phyloP scores from a whole-genome alignment of 768 basidiomycete species.

The Fomitopsis serialis region DNA sequence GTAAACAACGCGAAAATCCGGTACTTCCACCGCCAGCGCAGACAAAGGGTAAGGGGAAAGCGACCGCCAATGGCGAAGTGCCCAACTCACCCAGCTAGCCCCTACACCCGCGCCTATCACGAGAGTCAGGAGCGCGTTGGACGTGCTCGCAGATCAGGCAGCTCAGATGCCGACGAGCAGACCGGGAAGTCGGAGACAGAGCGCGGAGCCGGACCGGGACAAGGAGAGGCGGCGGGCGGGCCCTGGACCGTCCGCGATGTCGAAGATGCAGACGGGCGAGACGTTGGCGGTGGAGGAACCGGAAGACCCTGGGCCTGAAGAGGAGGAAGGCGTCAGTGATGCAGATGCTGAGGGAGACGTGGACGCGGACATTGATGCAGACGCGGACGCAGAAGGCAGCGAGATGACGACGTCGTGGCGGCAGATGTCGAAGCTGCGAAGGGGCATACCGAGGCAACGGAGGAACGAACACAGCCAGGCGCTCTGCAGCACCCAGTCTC shows the following conservation, averaged over 20 bases:
- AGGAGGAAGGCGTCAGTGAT: no score
- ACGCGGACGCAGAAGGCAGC: background rate
- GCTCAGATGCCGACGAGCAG: constrained; percentile 28
- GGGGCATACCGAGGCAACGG: background rate
- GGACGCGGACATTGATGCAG: background rate
- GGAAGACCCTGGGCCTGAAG: no score
- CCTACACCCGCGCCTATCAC: constrained; percentile 13
- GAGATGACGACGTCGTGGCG: background rate
- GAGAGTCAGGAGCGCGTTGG: constrained; percentile 46
- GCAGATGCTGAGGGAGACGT: background rate
- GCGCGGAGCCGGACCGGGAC: background rate
- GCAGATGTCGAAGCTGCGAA: background rate
- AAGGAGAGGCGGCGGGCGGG: background rate
- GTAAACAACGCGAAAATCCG: background rate
- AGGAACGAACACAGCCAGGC: no score
- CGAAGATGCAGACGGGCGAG: background rate
- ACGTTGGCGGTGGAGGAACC: no score
- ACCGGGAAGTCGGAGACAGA: background rate
- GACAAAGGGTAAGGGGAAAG: background rate
- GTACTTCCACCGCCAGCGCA: background rate
- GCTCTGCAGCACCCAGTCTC: no score
- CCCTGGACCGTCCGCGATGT: background rate
- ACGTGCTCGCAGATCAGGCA: constrained; percentile 73
- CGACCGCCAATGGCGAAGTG: no score
- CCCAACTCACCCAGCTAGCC: no score